Evolutionary conservation across 805 yeast species (phyloP).

Genomic region (Saccharomycopsis selenospora): DNA sequence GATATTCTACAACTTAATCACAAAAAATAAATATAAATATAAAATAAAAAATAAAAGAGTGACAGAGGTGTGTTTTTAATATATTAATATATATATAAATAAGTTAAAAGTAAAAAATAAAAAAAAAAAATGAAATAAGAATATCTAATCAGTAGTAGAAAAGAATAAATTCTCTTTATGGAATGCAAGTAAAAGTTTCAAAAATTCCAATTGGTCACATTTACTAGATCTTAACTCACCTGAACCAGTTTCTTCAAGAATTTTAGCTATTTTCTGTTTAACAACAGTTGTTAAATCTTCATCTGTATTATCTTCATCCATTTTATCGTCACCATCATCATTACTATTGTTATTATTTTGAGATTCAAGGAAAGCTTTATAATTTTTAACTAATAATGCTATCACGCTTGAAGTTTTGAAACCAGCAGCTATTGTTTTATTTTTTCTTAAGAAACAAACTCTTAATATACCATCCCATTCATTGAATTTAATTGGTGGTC

Average conservation of each 20-base stretch:
- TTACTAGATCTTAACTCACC: conserved; percentile 87
- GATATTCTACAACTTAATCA: no score
- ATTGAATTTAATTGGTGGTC: conserved; percentile 88
- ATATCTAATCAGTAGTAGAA: conserved; percentile 12
- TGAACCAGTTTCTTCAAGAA: conserved; percentile 70
- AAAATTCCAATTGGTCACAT: conserved; percentile 90
- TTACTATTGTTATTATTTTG: conserved; percentile 32
- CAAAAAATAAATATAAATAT: no score
- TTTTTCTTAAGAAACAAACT: conserved; percentile 87
- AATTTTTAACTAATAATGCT: conserved; percentile 80
- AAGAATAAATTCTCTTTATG: conserved; percentile 97
- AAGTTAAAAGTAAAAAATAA: not conserved
- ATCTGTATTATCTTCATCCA: conserved; percentile 30
- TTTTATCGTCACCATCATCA: conserved; percentile 29
- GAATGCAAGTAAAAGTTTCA: conserved; percentile 80
- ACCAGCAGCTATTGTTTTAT: conserved; percentile 87
- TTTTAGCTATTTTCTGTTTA: conserved; percentile 63
- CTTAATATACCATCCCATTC: conserved; percentile 97
- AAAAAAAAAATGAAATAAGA: not conserved
- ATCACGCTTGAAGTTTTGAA: conserved; percentile 77
- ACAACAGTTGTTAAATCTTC: conserved; percentile 33
- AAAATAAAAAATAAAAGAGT: not conserved
- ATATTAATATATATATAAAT: not conserved
- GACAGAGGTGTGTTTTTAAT: not conserved
- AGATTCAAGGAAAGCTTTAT: conserved; percentile 63